Base-by-base conservation (phyloP, 768 basidiomycete species). In the Rhodotorula taiwanensis region DNA sequence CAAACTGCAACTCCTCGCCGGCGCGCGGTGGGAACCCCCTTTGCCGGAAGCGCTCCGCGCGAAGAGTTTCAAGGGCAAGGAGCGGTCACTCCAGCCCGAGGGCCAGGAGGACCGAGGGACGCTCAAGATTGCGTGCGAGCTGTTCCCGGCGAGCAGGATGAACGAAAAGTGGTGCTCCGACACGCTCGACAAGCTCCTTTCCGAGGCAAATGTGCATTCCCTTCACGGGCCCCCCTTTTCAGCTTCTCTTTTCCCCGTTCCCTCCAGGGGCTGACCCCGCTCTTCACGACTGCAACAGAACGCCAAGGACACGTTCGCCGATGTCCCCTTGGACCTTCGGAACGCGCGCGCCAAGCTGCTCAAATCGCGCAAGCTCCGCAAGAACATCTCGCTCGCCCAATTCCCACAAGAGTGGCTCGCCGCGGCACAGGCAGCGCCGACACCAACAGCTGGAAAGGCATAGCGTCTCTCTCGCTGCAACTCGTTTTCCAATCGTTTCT, bases 81-180 rank as follows among this genome's bases (percentile, higher is more conserved):
- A 39, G 36, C 36, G 36, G 36, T 39, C 36, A 16, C 43, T 44
- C 43, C 15, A 11, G 43, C 43, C 15, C 20, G 20, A 18, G 43
- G 34, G 21, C 4, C 44, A 52, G 45, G 41, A 59, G 34, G 61
- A 66, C 39, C 67, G 67, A 52, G 73, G 73, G 13, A 71, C 80
- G 55, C 79, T 99, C 76, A 92, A 92, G 78, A 87, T 98, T 64
- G 81, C 87, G 1, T 91, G 88, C 73, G 93, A 97, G 71, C 83
- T 87, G 75, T 94, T 90, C 76, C 84, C 85, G 11, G 80, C 83
- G 69, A 82, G 85, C 3, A 80, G 83, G 31, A 86, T 88, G 87
- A 99, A 99, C 76, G 79, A 94, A 71, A 94, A 93, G 76, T 94
- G 90, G 87, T 89, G 87, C 44, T 87, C 86, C 69, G 93, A 98